Evolutionary conservation across 345 rosid genomes (phyloP), one percentile per base, ranked within the genome.

Genomic region (Euphorbia peplus): DNA sequence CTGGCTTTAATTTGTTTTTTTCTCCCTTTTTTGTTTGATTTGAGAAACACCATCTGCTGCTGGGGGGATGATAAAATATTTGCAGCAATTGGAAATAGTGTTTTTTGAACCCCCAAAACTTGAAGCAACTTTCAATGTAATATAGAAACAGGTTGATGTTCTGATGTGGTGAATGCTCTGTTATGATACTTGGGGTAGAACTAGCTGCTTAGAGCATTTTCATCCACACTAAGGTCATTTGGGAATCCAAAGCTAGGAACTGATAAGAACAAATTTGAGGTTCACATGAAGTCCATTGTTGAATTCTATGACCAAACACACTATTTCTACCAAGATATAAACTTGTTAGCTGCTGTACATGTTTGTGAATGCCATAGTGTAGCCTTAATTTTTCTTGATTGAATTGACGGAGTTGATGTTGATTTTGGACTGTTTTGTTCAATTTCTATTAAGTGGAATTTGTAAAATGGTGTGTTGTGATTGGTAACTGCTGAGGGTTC

Each of bases 221-320:
- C 37, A 29, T 32, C 47, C 39, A 24, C 3, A 5, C 44, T 14
- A 60, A 60, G 25, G 51, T 2, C 26, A 60, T 48, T 48, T 51
- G 13, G 59, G 12, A 70, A 60, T 15, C 39, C 26, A n/a, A 70
- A 62, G 37, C n/a, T n/a, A n/a, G n/a, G n/a, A n/a, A n/a, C n/a
- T n/a, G n/a, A 48, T 51, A 16, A 52, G 11, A 25, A 12, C 41
- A 35, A 35, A 24, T 37, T 35, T 39, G 41, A 39, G 58, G 46
- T 37, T 13, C 42, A 39, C 28, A 66, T 16, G 16, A 53, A 11
- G 28, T 61, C 54, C 10, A 12, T 18, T 15, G 19, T 37, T 19
- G 18, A 60, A 53, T n/a, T 13, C 21, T 70, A 16, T 41, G 7
- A 25, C 52, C 19, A 39, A 63, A 28, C 53, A 8, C 21, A 7